A percentile compares a stretch with the other conserved stretches of the same genome.
Evolutionary conservation across 2,329 filamentous ascomycete genomes (phyloP).

Genomic region (Cladophialophora exuberans): DNA sequence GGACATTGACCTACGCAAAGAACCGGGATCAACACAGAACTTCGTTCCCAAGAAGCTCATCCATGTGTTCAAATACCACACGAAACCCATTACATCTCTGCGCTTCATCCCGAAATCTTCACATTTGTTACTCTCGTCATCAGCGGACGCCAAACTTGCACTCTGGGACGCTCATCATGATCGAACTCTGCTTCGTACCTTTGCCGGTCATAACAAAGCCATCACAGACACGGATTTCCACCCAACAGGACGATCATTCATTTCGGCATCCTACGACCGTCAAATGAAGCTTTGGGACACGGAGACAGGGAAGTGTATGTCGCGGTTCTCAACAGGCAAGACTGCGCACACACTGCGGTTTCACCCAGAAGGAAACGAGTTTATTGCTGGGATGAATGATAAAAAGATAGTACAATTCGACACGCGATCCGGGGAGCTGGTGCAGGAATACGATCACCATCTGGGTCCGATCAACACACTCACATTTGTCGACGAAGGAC

Average conservation of each 20-base stretch:
- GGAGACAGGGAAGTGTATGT: constrained; percentile 85
- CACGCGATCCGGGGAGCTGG: constrained; percentile 76
- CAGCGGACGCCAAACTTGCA: constrained; percentile 87
- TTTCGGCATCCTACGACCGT: constrained; percentile 90
- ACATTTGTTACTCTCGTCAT: constrained; percentile 85
- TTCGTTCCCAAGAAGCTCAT: constrained; percentile 94
- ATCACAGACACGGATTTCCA: constrained; percentile 91
- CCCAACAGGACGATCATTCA: constrained; percentile 76
- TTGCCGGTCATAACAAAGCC: constrained; percentile 84
- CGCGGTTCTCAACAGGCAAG: constrained; percentile 89
- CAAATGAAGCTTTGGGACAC: constrained; percentile 99
- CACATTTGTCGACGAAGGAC: constrained; percentile 90
- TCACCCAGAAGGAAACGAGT: constrained; percentile 88
- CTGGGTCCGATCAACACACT: constrained; percentile 97
- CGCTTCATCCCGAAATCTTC: constrained; percentile 88
- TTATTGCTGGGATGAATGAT: constrained; percentile 94
- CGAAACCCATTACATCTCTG: constrained; percentile 82
- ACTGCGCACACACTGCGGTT: constrained; percentile 94
- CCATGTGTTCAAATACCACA: constrained; percentile 84
- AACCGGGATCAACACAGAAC: constrained; percentile 78
- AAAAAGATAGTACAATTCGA: constrained; percentile 99
- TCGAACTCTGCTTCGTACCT: constrained; percentile 86
- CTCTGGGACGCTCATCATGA: constrained; percentile 94
- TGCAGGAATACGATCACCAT: constrained; percentile 98
- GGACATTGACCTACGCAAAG: constrained; percentile 82